A percentile compares a stretch with the other conserved stretches of the same genome.
phyloP scores from a whole-genome alignment of 768 basidiomycete genomes.

The Lepiota brunneoincarnata region DNA sequence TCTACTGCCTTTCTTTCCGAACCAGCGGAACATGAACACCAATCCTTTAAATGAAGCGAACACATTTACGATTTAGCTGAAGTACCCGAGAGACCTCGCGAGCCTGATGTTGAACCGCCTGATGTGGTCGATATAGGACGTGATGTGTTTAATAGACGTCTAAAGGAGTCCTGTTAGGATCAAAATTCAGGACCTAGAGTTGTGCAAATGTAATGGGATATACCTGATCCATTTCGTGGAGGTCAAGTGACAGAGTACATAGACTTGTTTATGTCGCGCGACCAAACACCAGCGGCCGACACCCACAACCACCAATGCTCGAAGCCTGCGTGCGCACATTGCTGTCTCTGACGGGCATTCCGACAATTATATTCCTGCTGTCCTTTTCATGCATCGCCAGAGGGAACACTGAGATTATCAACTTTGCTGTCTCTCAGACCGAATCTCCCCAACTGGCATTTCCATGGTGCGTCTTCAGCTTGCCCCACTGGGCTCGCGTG shows the following conservation, averaged over 20 bases:
- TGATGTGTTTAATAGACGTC: slow-evolving; percentile 42
- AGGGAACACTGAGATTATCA: slow-evolving; percentile 68
- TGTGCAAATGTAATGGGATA: background rate
- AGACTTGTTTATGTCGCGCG: background rate
- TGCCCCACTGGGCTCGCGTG: background rate
- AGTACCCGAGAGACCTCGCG: background rate
- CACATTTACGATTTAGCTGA: slow-evolving; percentile 3
- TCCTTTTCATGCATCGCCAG: slow-evolving; percentile 16
- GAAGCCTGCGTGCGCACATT: background rate
- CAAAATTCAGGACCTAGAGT: background rate
- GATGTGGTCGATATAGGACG: slow-evolving; percentile 19
- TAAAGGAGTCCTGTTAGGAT: slow-evolving; percentile 54
- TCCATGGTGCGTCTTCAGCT: slow-evolving; percentile 26
- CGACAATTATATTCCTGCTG: background rate
- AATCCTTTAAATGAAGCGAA: background rate
- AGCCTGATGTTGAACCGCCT: slow-evolving; percentile 10
- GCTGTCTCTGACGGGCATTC: background rate
- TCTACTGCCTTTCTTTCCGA: slow-evolving; percentile 43
- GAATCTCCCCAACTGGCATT: slow-evolving; percentile 18
- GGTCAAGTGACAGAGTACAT: background rate
- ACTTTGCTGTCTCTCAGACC: slow-evolving; percentile 38
- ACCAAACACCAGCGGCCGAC: too few relatives aligned
- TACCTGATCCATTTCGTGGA: slow-evolving; percentile 33
- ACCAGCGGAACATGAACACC: background rate
- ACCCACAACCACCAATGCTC: background rate